Evolutionary conservation across 1,284 basidiomycete species (phyloP).

Genomic region (Tranzscheliella williamsii): DNA sequence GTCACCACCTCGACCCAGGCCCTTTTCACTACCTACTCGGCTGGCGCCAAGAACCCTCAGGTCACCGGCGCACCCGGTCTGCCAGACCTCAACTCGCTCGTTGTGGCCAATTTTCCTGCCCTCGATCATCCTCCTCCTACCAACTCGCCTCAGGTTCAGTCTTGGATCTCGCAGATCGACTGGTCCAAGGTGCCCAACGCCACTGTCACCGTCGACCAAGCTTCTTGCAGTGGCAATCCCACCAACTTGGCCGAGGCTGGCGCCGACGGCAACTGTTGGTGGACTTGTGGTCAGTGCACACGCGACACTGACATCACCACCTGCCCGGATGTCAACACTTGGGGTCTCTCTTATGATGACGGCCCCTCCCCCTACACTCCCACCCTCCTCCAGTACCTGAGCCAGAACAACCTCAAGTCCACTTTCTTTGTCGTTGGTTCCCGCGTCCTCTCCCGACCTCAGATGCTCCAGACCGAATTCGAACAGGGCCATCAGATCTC

Average conservation of each 20-base stretch:
- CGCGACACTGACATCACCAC: conserved; percentile 72
- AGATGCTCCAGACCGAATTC: conserved; percentile 79
- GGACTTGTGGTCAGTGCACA: conserved; percentile 81
- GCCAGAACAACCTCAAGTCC: conserved; percentile 70
- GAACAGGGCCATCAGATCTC: conserved; percentile 67
- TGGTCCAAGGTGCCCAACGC: conserved; percentile 70
- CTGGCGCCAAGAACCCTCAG: conserved; percentile 46
- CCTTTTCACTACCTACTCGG: conserved; percentile 39
- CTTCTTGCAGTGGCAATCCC: conserved; percentile 71
- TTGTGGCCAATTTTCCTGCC: conserved; percentile 68
- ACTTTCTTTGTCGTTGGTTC: conserved; percentile 95
- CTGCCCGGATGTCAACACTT: conserved; percentile 78
- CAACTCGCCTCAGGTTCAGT: conserved; percentile 71
- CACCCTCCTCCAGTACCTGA: conserved; percentile 70
- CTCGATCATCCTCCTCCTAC: conserved; percentile 72
- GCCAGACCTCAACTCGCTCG: conserved; percentile 28
- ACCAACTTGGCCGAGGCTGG: conserved; percentile 66
- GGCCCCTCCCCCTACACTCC: conserved; percentile 82
- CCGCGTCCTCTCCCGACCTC: conserved; percentile 78
- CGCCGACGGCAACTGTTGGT: conserved; percentile 71
- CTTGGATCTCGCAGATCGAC: conserved; percentile 74
- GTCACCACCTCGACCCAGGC: conserved; percentile 35
- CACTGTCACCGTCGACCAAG: conserved; percentile 66
- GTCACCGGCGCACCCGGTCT: conserved; percentile 49
- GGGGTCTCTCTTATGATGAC: conserved; percentile 74